Percentiles rank a stretch among this genome's conserved stretches.
Conservation (phyloP, 1,284 basidiomycete genomes). For the Sphaerobolus stellatus region DNA sequence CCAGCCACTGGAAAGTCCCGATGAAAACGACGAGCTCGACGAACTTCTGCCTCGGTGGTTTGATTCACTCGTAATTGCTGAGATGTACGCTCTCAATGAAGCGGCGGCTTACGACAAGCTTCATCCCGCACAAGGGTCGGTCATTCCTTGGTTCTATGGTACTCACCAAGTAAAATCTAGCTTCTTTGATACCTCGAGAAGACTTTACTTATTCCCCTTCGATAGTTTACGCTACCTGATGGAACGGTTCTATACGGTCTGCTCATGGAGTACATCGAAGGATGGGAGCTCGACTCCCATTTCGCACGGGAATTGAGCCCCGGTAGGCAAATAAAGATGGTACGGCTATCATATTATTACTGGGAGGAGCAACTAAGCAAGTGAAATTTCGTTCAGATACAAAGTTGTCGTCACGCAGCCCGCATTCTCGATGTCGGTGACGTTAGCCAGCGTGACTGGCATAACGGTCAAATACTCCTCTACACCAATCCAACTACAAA, state of each 20-base stretch:
- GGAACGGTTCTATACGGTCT: neutral
- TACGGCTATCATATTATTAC: neutral
- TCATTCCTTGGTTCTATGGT: slow-evolving; percentile 29
- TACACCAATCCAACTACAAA: neutral
- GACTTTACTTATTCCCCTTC: too few species aligned
- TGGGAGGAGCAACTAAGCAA: neutral
- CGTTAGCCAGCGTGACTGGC: neutral
- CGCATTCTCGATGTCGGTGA: neutral
- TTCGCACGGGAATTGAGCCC: neutral
- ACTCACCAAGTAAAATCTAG: slow-evolving; percentile 23
- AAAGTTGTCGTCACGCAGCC: too few species aligned
- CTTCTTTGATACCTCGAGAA: slow-evolving; percentile 47
- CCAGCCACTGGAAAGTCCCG: slow-evolving; percentile 13
- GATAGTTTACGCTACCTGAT: neutral
- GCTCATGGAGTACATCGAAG: neutral
- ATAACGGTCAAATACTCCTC: neutral
- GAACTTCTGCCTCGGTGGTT: neutral
- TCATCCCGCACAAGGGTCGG: slow-evolving; percentile 21
- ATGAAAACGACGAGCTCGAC: slow-evolving; percentile 12
- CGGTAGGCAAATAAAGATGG: neutral
- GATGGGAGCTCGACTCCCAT: neutral
- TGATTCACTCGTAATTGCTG: neutral
- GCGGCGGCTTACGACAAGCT: slow-evolving; percentile 23
- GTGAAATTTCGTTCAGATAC: neutral
- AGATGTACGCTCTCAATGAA: slow-evolving; percentile 17